Percentiles rank a stretch among this genome's conserved stretches.
Conservation (phyloP, 2,329 filamentous ascomycete species). For the Colletotrichum sp. region DNA sequence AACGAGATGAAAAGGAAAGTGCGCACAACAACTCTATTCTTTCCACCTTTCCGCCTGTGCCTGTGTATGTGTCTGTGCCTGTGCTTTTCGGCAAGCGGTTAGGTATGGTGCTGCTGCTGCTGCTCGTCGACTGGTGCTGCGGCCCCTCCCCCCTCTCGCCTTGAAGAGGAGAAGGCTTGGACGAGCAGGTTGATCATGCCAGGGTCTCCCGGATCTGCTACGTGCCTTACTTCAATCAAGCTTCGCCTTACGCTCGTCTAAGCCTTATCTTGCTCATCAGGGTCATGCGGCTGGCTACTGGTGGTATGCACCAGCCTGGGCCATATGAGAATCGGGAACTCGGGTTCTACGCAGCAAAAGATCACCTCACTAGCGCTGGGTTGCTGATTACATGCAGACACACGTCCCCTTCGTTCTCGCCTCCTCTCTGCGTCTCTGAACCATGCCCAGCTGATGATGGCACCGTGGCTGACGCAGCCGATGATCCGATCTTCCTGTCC, state of each 20-base stretch:
- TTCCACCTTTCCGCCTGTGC: not conserved
- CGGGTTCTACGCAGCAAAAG: not conserved
- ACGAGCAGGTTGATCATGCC: not conserved
- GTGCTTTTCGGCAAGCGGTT: not conserved
- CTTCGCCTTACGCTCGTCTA: slow-evolving; percentile 1
- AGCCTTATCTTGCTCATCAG: not conserved
- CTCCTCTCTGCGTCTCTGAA: not conserved
- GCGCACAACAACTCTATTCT: not conserved
- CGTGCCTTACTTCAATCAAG: not conserved
- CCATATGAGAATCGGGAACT: not conserved
- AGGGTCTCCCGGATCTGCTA: not conserved
- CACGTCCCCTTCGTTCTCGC: not conserved
- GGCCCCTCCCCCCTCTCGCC: not conserved
- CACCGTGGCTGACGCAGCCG: not conserved
- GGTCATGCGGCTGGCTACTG: not conserved
- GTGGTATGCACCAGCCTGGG: not conserved
- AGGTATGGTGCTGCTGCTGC: not conserved
- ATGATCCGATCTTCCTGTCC: not conserved
- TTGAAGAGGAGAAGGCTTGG: not conserved
- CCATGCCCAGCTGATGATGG: not conserved
- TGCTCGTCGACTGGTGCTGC: not conserved
- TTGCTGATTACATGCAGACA: not conserved
- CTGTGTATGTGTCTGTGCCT: not conserved
- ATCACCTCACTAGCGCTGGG: not conserved
- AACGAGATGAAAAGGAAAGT: not conserved